Evolutionary conservation across 345 rosid genomes (phyloP), one percentile per base, ranked within the genome.

Genomic region (Adansonia digitata): DNA sequence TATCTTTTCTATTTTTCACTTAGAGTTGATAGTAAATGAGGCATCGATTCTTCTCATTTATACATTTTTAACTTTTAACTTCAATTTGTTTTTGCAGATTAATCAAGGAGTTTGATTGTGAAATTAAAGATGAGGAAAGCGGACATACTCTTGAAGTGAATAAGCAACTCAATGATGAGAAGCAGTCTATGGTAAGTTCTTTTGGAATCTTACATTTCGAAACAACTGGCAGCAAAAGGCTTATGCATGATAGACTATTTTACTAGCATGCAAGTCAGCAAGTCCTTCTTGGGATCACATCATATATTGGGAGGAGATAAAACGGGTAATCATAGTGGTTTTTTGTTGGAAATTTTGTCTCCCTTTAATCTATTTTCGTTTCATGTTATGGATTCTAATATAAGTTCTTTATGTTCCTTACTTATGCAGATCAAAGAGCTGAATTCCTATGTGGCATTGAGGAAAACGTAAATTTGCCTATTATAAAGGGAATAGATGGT

Each of bases 101-200:
- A 84, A 88, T 94, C 55, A 94, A 94, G 81, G 98, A 94, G 75
- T 86, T 94, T 20, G 98, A 94, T 78, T 94, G 89, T 62, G 98
- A 90, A 79, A 82, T 88, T 78, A 92, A 94, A 85, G 97, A 89
- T 55, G 97, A 90, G 81, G 98, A 91, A 88, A 70, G 79, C 78
- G 84, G 52, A 81, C 91, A 87, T 82, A 86, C 98, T 73, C 86
- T 93, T 43, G 88, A 94, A 80, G 88, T 92, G 37, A 92, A 85
- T 77, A 92, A 87, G 85, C 98, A 81, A 77, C 90, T 94, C 82
- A 94, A 91, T 69, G 98, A 94, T 61, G 98, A 92, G 85, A 94
- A 94, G 85, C 98, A 94, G 80, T 92, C 98, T 79, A 82, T 94
- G 98, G 98, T 91, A 62, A 80, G 92, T 82, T 71, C 34, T 52